A percentile compares a stretch with the other conserved stretches of the same genome.
phyloP scores from a whole-genome alignment of 495 filamentous ascomycete species.

The Cercophora sp. region DNA sequence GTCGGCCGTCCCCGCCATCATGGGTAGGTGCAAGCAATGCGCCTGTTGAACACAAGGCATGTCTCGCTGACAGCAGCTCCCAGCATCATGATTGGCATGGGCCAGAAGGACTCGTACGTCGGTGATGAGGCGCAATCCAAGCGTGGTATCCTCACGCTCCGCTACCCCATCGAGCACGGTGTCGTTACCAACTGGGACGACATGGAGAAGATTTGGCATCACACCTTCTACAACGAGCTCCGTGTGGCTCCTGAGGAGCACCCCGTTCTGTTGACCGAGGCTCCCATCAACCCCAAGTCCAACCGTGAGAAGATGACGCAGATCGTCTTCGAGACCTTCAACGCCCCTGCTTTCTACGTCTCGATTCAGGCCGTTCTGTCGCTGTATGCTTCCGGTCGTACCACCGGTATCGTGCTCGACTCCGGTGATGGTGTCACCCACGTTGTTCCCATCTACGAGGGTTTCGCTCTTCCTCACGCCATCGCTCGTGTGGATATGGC shows the following conservation, averaged over 20 bases:
- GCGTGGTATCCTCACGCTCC: constrained; percentile 98
- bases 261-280: constrained; percentile 97
- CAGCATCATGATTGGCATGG: constrained; percentile 99
- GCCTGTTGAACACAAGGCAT: background rate
- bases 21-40: constrained; percentile 66
- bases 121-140: constrained; percentile 99
- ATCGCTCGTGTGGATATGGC: constrained; percentile 99
- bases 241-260: constrained; percentile 99
- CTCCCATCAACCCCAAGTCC: constrained; percentile 99
- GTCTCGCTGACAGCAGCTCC: constrained; percentile 17
- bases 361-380: constrained; percentile 99
- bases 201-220: constrained; percentile 99
- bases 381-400: constrained; percentile 99
- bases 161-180: constrained; percentile 99
- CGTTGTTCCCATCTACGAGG: constrained; percentile 99
- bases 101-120: constrained; percentile 99
- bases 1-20: constrained; percentile 99
- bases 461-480: constrained; percentile 98
- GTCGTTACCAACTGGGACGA: constrained; percentile 99
- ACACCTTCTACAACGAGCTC: constrained; percentile 99
- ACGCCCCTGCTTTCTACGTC: constrained; percentile 99
- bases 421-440: constrained; percentile 99
- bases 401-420: constrained; percentile 99
- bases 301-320: constrained; percentile 99
- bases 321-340: constrained; percentile 99